Conservation (phyloP, 2,329 filamentous ascomycete genomes). For the Ophiostoma himal-ulmi region DNA sequence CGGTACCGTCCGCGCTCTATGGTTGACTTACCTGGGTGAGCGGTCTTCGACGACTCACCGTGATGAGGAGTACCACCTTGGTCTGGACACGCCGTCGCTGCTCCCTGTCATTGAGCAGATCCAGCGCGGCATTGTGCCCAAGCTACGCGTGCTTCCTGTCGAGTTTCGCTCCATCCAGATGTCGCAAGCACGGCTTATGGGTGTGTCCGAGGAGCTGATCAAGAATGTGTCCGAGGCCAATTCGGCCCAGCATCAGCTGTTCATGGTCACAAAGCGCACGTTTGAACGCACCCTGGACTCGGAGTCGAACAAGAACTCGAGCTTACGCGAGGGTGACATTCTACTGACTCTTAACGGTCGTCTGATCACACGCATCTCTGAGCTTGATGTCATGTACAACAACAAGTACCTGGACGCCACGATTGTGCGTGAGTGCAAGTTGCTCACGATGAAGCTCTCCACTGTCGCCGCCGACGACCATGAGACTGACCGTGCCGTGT, state of each 20-base stretch:
- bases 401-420: slow-evolving; percentile 76
- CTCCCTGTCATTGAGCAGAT: slow-evolving; percentile 85
- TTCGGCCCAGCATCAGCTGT: slow-evolving; percentile 87
- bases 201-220: slow-evolving; percentile 93
- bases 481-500: slow-evolving; percentile 85
- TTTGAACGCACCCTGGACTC: slow-evolving; percentile 47
- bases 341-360: slow-evolving; percentile 85
- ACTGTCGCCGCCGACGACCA: slow-evolving; percentile 86
- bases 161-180: slow-evolving; percentile 95
- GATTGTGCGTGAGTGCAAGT: slow-evolving; percentile 77
- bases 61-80: slow-evolving; percentile 94
- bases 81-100: slow-evolving; percentile 79
- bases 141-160: slow-evolving; percentile 83
- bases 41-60: slow-evolving; percentile 70
- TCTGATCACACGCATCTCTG: slow-evolving; percentile 85
- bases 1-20: slow-evolving; percentile 88
- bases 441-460: slow-evolving; percentile 68
- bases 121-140: slow-evolving; percentile 69
- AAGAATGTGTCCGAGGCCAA: slow-evolving; percentile 82
- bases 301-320: slow-evolving; percentile 37
- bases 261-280: slow-evolving; percentile 86
- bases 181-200: slow-evolving; percentile 95
- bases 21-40: slow-evolving; percentile 95
- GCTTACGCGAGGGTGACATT: slow-evolving; percentile 83
- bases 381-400: slow-evolving; percentile 95